Evolutionary conservation across 163 green algal genomes (phyloP).

Genomic region (Coccomyxa subellipsoidea): DNA sequence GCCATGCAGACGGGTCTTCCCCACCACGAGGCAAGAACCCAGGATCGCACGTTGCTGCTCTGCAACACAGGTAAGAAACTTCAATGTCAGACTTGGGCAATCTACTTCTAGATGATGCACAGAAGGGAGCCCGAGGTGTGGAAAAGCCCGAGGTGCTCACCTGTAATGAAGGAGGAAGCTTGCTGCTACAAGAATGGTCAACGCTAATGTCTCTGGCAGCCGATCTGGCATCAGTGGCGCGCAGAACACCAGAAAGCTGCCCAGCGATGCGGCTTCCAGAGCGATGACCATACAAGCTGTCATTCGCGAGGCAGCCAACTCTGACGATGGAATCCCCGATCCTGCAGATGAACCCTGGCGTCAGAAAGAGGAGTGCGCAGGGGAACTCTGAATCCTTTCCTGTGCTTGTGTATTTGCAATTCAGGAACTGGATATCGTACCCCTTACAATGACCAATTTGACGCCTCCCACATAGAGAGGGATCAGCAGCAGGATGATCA

Average conservation of each 20-base stretch:
- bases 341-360: neutral
- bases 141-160: too few species aligned
- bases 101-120: too few species aligned
- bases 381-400: too few species aligned
- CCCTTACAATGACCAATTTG: neutral
- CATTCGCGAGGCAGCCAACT: neutral
- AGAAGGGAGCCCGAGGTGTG: too few species aligned
- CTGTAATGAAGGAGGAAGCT: conserved; percentile 4
- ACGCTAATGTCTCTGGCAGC: neutral
- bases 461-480: neutral
- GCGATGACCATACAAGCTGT: neutral
- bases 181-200: neutral
- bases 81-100: too few species aligned
- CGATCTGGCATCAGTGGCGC: neutral
- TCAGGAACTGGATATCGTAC: too few species aligned
- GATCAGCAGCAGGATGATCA: neutral
- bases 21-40: conserved; percentile 6
- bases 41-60: conserved; percentile 15
- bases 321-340: neutral
- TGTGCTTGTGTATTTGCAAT: too few species aligned
- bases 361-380: too few species aligned
- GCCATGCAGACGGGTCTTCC: neutral
- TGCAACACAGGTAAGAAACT: conserved; percentile 2
- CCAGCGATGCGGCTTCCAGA: neutral
- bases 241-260: neutral